Evolutionary conservation across 768 basidiomycete genomes (phyloP), one percentile per base, ranked within the genome.

Genomic region (Psilocybe cubensis): DNA sequence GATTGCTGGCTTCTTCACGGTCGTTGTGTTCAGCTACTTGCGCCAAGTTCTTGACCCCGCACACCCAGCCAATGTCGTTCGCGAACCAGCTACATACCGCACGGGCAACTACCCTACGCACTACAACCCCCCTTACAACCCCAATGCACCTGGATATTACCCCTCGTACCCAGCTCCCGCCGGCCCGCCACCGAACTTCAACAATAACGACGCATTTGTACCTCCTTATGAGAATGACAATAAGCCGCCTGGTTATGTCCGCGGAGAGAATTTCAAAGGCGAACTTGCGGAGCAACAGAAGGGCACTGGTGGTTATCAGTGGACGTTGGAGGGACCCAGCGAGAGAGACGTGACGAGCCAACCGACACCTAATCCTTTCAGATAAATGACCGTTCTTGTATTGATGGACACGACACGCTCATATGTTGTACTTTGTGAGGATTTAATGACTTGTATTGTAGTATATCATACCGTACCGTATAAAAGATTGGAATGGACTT

Each of bases 11-110:
- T 68, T 93, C 57, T 91, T 92, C 77, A 80, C 83, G n/a, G 60
- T 79, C 46, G 64, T 91, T 62, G 83, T 86, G 2, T 89, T 88
- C 68, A 77, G 80, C 12, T 95, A 87, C 76, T 86, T 89, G 66
- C 86, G 87, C 21, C 92, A 95, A 72, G 66, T 85, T 1, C 79
- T 86, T 29, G 88, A 92, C 69, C 92, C 92, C 1, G 70, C 80
- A 3, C 83, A 83, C 60, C 70, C 78, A 35, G 80, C 73, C 51
- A 87, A 88, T 67, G 63, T 77, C 40, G 65, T 72, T 11, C 84
- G 84, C 40, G 75, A 77, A 11, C 80, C 85, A 60, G 69, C 69
- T 55, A 76, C 72, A 63, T 61, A 62, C 31, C 77, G 76, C 28
- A 68, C 66, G 44, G 73, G 68, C 43, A 70, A 65, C 42, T 77